phyloP scores from a whole-genome alignment of 495 filamentous ascomycete genomes.

The Bryoglossum gracile region DNA sequence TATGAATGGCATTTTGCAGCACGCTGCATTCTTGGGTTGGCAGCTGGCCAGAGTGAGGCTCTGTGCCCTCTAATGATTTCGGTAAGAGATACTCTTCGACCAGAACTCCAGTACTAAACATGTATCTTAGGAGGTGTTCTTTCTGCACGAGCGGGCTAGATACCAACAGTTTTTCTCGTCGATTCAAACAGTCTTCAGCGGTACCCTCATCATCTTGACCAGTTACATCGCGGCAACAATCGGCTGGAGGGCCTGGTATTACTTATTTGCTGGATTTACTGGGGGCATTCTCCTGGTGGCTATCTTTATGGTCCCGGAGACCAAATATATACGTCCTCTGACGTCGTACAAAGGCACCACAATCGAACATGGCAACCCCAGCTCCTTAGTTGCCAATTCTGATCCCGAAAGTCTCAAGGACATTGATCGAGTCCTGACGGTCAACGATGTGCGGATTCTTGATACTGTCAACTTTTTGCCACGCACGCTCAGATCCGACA shows the following conservation, averaged over 20 bases:
- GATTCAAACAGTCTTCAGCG: background rate
- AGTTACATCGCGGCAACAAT: background rate
- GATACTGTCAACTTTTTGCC: background rate
- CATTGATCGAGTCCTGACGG: background rate
- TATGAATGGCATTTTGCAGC: background rate
- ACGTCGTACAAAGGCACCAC: background rate
- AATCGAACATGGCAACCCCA: too few relatives aligned
- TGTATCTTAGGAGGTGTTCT: background rate
- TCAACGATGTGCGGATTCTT: background rate
- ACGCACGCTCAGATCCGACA: background rate
- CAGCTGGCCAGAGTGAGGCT: background rate
- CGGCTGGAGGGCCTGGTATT: background rate
- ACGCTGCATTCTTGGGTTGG: background rate
- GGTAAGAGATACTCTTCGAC: background rate
- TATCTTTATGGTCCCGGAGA: background rate
- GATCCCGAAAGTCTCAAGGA: background rate
- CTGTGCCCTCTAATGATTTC: background rate
- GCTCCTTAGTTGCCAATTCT: background rate
- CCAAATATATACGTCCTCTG: background rate
- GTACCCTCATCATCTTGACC: background rate
- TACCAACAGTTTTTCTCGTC: too few relatives aligned
- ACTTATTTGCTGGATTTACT: background rate
- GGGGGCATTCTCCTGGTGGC: background rate
- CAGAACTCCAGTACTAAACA: background rate
- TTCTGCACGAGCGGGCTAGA: background rate